Conservation (phyloP, 768 basidiomycete genomes). For the Gyrodon lividus region DNA sequence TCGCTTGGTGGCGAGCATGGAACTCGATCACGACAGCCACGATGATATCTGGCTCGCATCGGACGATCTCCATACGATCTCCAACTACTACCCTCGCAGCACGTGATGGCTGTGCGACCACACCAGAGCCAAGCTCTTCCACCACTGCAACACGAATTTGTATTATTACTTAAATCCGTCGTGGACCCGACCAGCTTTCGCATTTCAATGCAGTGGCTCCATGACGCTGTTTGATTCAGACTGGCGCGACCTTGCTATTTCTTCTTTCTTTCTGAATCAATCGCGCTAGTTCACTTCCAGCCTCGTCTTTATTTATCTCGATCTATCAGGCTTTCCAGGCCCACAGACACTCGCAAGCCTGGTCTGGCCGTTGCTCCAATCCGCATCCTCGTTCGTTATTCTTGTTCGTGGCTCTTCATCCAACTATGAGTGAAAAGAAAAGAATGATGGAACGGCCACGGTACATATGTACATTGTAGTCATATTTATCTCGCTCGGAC, state of each 20-base stretch:
- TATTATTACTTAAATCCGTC: conserved; percentile 37
- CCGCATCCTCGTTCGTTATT: neutral
- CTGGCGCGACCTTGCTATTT: conserved; percentile 8
- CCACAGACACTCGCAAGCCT: conserved; percentile 1
- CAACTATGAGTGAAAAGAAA: conserved; percentile 8
- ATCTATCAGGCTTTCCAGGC: conserved; percentile 11
- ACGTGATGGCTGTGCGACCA: conserved; percentile 16
- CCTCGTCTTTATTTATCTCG: conserved; percentile 26
- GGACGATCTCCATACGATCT: conserved; percentile 27
- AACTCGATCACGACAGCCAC: conserved; percentile 22
- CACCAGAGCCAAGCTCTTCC: conserved; percentile 8
- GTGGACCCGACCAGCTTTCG: conserved; percentile 23
- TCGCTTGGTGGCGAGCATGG: conserved; percentile 23
- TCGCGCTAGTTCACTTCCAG: conserved; percentile 10
- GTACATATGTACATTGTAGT: conserved; percentile 21
- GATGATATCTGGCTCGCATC: conserved; percentile 8
- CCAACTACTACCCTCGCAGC: conserved; percentile 19
- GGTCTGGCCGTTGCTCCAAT: neutral
- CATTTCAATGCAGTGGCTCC: conserved; percentile 19
- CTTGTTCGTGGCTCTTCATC: neutral
- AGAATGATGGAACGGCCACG: conserved; percentile 1
- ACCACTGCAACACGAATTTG: conserved; percentile 17
- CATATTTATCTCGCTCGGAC: conserved; percentile 20
- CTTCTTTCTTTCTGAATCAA: conserved; percentile 23
- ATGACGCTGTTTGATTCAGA: conserved; percentile 14